A percentile compares a stretch with the other conserved stretches of the same genome.
These are phyloP conservation scores for Pseudozyma flocculosa DNA, from an alignment of 1,284 basidiomycete species.

Conservation along the genomic window DNA sequence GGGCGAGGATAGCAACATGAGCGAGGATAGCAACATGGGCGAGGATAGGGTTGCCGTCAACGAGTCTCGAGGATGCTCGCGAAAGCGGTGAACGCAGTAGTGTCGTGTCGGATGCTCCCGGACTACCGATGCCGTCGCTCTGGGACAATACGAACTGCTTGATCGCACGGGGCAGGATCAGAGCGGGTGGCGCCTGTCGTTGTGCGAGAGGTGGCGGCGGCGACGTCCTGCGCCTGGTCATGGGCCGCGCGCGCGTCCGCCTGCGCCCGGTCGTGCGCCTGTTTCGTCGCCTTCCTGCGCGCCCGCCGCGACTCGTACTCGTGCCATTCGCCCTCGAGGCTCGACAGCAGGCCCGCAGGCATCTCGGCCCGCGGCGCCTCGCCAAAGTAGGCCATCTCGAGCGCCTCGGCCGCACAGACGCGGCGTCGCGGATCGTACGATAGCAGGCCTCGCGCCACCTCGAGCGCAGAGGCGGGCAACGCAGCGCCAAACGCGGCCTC, in stretches of 20 bases:
- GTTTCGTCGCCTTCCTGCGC: conserved; percentile 24
- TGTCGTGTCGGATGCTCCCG: no score
- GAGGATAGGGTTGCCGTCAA: no score
- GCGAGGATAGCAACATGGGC: no score
- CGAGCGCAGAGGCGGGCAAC: conserved; percentile 66
- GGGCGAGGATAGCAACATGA: no score
- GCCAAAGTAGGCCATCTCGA: conserved; percentile 78
- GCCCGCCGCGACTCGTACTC: conserved; percentile 68
- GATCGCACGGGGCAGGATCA: no score
- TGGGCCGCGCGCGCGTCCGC: background rate
- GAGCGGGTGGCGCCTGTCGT: no score
- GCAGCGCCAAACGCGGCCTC: conserved; percentile 11
- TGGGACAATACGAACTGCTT: no score
- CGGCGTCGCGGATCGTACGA: conserved; percentile 79
- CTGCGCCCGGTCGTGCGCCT: background rate
- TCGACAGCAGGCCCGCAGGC: conserved; percentile 63
- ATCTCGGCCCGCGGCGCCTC: conserved; percentile 74
- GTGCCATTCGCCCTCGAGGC: conserved; percentile 89
- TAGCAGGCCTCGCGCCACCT: conserved; percentile 78
- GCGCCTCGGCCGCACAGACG: conserved; percentile 76
- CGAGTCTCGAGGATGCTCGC: no score
- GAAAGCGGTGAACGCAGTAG: no score
- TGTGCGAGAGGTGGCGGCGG: background rate
- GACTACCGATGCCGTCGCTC: background rate
- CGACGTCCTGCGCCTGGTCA: background rate